phyloP scores from a whole-genome alignment of 345 rosid species.

The Aurinia saxatilis region DNA sequence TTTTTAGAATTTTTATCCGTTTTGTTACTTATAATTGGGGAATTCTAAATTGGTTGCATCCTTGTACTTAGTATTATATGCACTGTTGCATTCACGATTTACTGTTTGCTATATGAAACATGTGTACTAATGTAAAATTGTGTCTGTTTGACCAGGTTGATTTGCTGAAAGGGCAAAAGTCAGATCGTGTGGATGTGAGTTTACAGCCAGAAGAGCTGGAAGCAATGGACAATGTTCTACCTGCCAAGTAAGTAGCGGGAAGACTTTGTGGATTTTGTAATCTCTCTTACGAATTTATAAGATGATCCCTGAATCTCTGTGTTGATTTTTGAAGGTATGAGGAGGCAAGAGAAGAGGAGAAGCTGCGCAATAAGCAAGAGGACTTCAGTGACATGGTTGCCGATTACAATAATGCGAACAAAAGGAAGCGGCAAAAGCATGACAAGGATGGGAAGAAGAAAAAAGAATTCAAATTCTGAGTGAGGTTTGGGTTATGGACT shows the following conservation, averaged over 20 bases:
- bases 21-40: too few relatives aligned
- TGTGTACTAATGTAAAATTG: not conserved
- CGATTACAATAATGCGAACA: constrained; percentile 87
- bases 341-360: constrained; percentile 99
- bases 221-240: constrained; percentile 73
- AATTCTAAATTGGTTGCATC: too few relatives aligned
- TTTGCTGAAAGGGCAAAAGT: constrained; percentile 84
- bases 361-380: constrained; percentile 79
- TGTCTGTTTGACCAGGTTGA: constrained; percentile 53
- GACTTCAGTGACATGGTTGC: constrained; percentile 99
- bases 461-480: constrained; percentile 58
- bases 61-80: too few relatives aligned
- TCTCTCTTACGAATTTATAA: not conserved
- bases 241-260: constrained; percentile 69
- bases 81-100: not conserved
- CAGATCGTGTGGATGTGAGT: constrained; percentile 86
- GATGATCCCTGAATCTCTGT: too few relatives aligned
- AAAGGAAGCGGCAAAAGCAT: constrained; percentile 84
- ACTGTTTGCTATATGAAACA: not conserved
- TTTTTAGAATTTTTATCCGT: not conserved
- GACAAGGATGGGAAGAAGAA: constrained; percentile 94
- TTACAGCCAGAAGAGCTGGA: constrained; percentile 95
- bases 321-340: constrained; percentile 51
- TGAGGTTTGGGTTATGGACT: not conserved
- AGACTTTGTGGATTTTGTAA: not conserved